Percentiles rank a stretch among this genome's conserved stretches.
Conservation (phyloP, 305 asterid species). For the Fraxinus sp. region DNA sequence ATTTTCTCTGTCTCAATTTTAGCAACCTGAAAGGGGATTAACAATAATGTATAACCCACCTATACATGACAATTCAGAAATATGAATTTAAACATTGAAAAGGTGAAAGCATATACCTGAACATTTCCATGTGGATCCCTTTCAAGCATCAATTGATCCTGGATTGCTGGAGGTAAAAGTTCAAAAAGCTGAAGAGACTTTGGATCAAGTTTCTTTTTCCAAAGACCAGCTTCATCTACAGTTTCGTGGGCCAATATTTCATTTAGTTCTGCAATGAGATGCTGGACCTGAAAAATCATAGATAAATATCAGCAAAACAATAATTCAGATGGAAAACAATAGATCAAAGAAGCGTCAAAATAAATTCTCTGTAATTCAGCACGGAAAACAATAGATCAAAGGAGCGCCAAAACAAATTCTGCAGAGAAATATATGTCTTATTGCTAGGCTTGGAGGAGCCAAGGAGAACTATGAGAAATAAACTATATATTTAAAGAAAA, state of each 20-base stretch:
- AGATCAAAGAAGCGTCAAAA: slow-evolving; percentile 9
- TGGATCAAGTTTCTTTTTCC: slow-evolving; percentile 81
- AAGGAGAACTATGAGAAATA: not conserved
- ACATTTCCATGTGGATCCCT: slow-evolving; percentile 99
- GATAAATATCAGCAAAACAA: slow-evolving; percentile 1
- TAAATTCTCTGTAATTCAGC: slow-evolving; percentile 8
- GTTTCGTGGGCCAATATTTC: slow-evolving; percentile 90
- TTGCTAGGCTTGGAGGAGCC: not conserved
- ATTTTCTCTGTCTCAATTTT: slow-evolving; percentile 98
- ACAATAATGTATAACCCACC: slow-evolving; percentile 1
- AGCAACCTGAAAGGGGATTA: slow-evolving; percentile 58
- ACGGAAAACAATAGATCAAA: slow-evolving; percentile 2
- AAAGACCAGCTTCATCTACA: slow-evolving; percentile 88
- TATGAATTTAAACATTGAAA: slow-evolving; percentile 1
- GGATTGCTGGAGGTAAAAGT: slow-evolving; percentile 76
- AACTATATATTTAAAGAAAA: not conserved
- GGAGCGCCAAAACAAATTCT: slow-evolving; percentile 13
- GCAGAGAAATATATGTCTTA: not conserved
- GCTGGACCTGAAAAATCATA: slow-evolving; percentile 74
- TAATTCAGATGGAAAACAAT: slow-evolving; percentile 10
- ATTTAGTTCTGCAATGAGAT: slow-evolving; percentile 85
- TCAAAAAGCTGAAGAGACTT: slow-evolving; percentile 79
- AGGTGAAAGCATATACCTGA: slow-evolving; percentile 47
- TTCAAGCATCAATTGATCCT: slow-evolving; percentile 94
- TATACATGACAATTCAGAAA: not conserved